phyloP scores from a whole-genome alignment of 2,329 filamentous ascomycete genomes.

The Akanthomyces uredinophilus region DNA sequence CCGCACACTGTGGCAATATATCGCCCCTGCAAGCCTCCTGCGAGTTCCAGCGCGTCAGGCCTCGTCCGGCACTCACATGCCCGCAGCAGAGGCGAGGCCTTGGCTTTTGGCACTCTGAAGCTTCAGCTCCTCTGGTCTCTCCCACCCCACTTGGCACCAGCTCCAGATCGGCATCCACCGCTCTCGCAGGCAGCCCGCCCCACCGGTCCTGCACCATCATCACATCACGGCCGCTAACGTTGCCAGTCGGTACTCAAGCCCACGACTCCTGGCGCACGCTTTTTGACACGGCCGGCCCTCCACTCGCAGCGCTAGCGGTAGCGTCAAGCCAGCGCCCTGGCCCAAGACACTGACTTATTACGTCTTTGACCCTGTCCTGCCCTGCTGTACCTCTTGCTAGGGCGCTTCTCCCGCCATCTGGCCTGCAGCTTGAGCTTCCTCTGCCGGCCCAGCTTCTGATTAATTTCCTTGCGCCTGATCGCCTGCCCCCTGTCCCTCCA shows the following conservation, averaged over 20 bases:
- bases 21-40: constrained; percentile 7
- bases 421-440: constrained; percentile 2
- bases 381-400: constrained; percentile 1
- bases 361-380: constrained; percentile 12
- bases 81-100: neutral
- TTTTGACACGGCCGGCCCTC: neutral
- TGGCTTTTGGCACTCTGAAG: neutral
- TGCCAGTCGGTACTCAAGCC: neutral
- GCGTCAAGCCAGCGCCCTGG: neutral
- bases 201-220: neutral
- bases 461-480: constrained; percentile 10
- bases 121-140: constrained; percentile 9
- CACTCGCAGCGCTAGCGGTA: neutral
- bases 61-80: neutral
- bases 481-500: neutral
- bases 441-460: neutral
- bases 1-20: neutral
- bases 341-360: constrained; percentile 16
- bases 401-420: neutral
- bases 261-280: neutral
- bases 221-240: neutral
- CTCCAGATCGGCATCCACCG: constrained; percentile 12
- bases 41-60: constrained; percentile 7
- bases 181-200: neutral
- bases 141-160: neutral